These are phyloP conservation scores for Kurtzmaniella quercitrusa DNA, from an alignment of 1,139 yeast species.

Conservation along the genomic window DNA sequence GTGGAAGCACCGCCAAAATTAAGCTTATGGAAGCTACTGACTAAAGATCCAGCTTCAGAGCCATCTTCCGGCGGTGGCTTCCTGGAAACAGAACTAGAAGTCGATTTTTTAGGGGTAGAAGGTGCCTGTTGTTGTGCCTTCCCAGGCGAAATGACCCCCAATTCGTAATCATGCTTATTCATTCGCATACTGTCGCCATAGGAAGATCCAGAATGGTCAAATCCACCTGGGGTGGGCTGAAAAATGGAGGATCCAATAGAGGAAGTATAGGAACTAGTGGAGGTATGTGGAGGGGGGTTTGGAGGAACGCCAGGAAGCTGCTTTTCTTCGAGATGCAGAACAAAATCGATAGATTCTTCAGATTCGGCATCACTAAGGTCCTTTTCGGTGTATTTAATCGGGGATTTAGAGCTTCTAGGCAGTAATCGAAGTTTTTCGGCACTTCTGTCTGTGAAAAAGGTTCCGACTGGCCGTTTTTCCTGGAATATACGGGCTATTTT, in stretches of 20 bases:
- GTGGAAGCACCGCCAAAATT: slow-evolving; percentile 6
- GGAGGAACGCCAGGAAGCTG: slow-evolving; percentile 4
- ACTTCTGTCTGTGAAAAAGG: background rate
- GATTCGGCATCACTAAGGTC: slow-evolving; percentile 10
- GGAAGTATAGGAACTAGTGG: background rate
- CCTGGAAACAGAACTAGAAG: too few relatives aligned
- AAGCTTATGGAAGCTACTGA: background rate
- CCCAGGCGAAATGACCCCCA: background rate
- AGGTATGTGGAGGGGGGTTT: slow-evolving; percentile 3
- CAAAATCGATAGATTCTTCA: slow-evolving; percentile 11
- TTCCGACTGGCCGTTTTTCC: slow-evolving; percentile 1
- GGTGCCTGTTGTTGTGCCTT: slow-evolving; percentile 4
- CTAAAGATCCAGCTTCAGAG: background rate
- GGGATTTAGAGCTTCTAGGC: background rate
- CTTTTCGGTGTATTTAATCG: background rate
- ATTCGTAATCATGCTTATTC: background rate
- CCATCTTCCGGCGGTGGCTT: slow-evolving; percentile 18
- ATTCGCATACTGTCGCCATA: background rate
- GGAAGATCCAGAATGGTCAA: background rate
- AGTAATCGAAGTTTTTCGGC: background rate
- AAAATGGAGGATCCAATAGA: background rate
- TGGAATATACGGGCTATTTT: slow-evolving; percentile 1
- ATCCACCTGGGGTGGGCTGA: background rate
- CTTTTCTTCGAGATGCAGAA: slow-evolving; percentile 2
- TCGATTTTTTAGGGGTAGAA: slow-evolving; percentile 10